phyloP scores from a whole-genome alignment of 768 basidiomycete species.

The Trichaptum fuscoviolaceum region DNA sequence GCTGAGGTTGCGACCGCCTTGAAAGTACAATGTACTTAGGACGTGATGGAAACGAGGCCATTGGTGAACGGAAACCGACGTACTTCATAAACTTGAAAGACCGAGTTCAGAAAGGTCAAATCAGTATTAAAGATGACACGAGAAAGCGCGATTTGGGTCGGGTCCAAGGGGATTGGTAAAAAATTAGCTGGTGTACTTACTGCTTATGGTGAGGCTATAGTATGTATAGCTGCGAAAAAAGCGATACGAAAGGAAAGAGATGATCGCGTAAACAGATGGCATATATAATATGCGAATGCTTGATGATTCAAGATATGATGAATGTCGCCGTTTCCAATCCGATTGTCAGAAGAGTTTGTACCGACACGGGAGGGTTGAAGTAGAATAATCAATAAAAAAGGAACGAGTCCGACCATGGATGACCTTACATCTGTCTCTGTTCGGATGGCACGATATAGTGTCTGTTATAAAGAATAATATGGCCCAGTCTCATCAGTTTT shows the following conservation, averaged over 20 bases:
- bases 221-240: constrained; percentile 76
- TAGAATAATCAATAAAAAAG: background rate
- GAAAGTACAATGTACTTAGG: constrained; percentile 10
- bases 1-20: constrained; percentile 84
- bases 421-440: constrained; percentile 73
- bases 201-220: constrained; percentile 44
- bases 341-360: background rate
- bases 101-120: background rate
- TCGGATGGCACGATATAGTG: constrained; percentile 66
- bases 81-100: constrained; percentile 55
- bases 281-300: constrained; percentile 80
- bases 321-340: background rate
- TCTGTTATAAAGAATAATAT: constrained; percentile 27
- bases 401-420: background rate
- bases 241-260: constrained; percentile 84
- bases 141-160: background rate
- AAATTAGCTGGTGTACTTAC: constrained; percentile 25
- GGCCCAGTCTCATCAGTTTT: background rate
- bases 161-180: background rate
- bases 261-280: constrained; percentile 75
- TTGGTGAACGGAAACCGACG: constrained; percentile 18
- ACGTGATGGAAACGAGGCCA: constrained; percentile 17
- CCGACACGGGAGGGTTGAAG: background rate
- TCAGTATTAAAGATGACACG: no score
- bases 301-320: constrained; percentile 2